Evolutionary conservation across 106 monocot species (phyloP), one percentile per base, ranked within the genome.

Genomic region (Dioscorea dumetorum): DNA sequence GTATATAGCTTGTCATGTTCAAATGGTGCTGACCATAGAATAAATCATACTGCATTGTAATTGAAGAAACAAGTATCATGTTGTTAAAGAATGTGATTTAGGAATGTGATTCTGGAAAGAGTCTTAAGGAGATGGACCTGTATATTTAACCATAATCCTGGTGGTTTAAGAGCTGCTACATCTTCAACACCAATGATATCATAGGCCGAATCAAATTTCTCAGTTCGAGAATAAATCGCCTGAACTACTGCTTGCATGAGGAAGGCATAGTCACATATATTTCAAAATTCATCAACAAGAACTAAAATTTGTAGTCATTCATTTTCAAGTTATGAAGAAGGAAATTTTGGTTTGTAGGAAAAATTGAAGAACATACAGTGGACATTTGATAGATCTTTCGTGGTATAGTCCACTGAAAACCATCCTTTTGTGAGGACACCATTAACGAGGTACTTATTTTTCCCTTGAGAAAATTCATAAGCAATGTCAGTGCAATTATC

Each of bases 21-120:
- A 99, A 60, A 24, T 90, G 90, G 48, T 92, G 86, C 33, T 82
- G 76, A 3, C 67, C 80, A 80, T 90, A 99, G 77, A 99, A 99
- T 9, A 54, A 59, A 63, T 79, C 92, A 72, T 99, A 70, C 97
- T 95, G 83, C 79, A 69, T 74, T n/a, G 28, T 20, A 41, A 19
- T 67, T 50, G 9, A 60, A 0, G 41, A 60, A 33, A 49, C 8
- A n/a, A 69, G 62, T 61, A 16, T 69, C 24, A 48, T 21, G 58
- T 49, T 12, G 19, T 24, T 35, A 64, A 50, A 22, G 2, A 49
- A 50, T 12, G 33, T 58, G 10, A 12, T 13, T 62, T 14, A 64
- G 0, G 51, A 21, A 33, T 51, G 24, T 32, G 17, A 33, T 17
- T 64, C 3, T 13, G 18, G 33, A 21, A 21, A 63, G 28, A 68